Evolutionary conservation across 805 yeast species (phyloP), one percentile per base, ranked within the genome.

Genomic region (Diddensiella transvaalensis): DNA sequence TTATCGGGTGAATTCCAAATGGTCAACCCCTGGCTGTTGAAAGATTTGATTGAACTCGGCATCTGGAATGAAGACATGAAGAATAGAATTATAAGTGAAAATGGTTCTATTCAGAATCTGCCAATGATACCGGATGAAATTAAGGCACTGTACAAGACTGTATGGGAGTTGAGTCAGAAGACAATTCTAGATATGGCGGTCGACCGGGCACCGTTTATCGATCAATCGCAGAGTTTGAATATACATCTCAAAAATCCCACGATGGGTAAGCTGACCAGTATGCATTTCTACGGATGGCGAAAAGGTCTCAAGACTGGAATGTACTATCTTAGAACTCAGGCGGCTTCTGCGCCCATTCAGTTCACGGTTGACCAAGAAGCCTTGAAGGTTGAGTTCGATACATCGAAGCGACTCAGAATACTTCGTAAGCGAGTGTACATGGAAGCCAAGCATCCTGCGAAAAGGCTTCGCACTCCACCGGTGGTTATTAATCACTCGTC

Each of bases 231-330:
- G 73, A 83, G 93, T 41, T 73, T 93, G 76, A 93, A 91, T 67
- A 81, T 93, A 55, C 90, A 87, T 72, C 75, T 93, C 68, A 80
- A 78, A 65, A 83, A 82, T 52, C 97, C 97, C 51, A 89, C 98
- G 2, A 86, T 88, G 91, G 95, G 96, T 61, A 93, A 93, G 69
- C 77, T 93, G 64, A 93, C 98, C 3, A 82, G 93, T 56, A 93
- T 93, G 97, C 99, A 93, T 69, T 93, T 93, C 76, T 91, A 93
- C 65, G 98, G 96, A 42, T 93, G 99, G 99, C 86, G 87, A 75
- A 88, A 86, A 74, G 99, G 99, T 52, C 78, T 93, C 66, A 93
- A 93, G 78, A 93, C 99, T 3, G 99, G 99, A 63, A 91, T 93
- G 95, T 93, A 93, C 76, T 93, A 93, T 71, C 75, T 93, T 68